phyloP scores from a whole-genome alignment of 176 grass and related monocot genomes.

The Oryza glaberrima region DNA sequence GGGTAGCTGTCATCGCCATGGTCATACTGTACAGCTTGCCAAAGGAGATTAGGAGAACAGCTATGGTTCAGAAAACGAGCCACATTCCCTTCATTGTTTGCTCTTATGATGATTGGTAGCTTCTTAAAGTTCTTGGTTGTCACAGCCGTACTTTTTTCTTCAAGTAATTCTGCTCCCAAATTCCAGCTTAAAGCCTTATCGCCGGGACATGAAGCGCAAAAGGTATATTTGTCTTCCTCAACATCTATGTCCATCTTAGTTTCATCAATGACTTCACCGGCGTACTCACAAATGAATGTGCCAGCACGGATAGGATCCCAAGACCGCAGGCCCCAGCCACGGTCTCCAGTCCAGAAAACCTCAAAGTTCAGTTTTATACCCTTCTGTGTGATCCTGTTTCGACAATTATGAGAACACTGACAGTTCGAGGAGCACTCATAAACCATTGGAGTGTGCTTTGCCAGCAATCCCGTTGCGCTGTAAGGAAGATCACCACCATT shows the following conservation, averaged over 20 bases:
- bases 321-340: conserved; percentile 66
- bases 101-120: conserved; percentile 56
- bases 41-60: conserved; percentile 71
- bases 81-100: conserved; percentile 58
- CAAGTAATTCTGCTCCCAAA: conserved; percentile 53
- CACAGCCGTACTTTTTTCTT: conserved; percentile 14
- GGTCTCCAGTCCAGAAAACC: conserved; percentile 56
- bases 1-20: conserved; percentile 54
- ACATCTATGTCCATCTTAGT: conserved; percentile 22
- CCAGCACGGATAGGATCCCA: conserved; percentile 73
- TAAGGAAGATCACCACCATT: conserved; percentile 65
- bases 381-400: conserved; percentile 61
- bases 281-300: conserved; percentile 64
- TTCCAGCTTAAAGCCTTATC: conserved; percentile 52
- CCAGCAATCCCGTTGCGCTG: conserved; percentile 46
- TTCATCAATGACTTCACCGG: conserved; percentile 56
- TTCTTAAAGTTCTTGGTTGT: conserved; percentile 32
- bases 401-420: conserved; percentile 51
- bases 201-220: conserved; percentile 24
- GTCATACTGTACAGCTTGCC: conserved; percentile 66
- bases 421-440: conserved; percentile 60
- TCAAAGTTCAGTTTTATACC: conserved; percentile 60
- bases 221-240: conserved; percentile 52
- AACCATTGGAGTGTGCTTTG: conserved; percentile 39
- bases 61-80: conserved; percentile 76